Conservation (phyloP, 2,329 filamentous ascomycete species). For the Dothiorella sarmentorum region DNA sequence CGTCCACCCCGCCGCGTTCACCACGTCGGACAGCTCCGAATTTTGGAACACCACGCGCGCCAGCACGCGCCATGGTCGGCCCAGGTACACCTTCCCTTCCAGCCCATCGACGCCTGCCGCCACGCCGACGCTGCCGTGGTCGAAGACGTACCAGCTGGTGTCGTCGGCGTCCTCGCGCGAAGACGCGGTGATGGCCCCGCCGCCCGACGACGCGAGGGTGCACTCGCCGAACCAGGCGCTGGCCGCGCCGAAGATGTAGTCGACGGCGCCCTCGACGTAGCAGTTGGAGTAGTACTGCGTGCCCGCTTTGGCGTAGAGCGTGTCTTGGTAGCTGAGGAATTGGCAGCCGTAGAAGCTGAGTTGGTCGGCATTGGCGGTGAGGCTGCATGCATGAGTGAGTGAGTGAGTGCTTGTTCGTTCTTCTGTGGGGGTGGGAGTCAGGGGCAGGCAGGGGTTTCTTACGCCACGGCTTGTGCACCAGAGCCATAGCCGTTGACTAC, state of each 20-base stretch:
- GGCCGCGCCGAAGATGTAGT: slow-evolving; percentile 58
- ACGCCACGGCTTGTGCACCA: slow-evolving; percentile 17
- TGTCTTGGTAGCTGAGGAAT: slow-evolving; percentile 58
- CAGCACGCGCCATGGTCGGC: slow-evolving; percentile 52
- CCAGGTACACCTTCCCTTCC: slow-evolving; percentile 44
- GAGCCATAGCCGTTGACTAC: slow-evolving; percentile 42
- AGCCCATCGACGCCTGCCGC: slow-evolving; percentile 29
- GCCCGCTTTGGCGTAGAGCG: slow-evolving; percentile 44
- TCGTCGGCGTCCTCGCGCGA: slow-evolving; percentile 31
- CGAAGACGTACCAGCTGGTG: slow-evolving; percentile 54
- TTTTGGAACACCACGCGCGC: slow-evolving; percentile 53
- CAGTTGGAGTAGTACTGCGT: slow-evolving; percentile 55
- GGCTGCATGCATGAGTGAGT: slow-evolving; percentile 40
- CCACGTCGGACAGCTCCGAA: slow-evolving; percentile 51
- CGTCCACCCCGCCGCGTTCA: slow-evolving; percentile 59
- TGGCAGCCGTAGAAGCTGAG: slow-evolving; percentile 58
- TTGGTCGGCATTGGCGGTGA: slow-evolving; percentile 49
- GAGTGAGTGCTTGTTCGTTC: too few species aligned
- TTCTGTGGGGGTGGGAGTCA: too few species aligned
- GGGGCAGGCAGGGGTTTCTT: slow-evolving; percentile 3
- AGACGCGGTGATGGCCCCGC: slow-evolving; percentile 32
- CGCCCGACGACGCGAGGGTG: slow-evolving; percentile 26
- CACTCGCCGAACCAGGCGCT: slow-evolving; percentile 51
- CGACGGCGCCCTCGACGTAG: slow-evolving; percentile 55
- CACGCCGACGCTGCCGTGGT: slow-evolving; percentile 49